Base-by-base conservation (phyloP, 1,284 basidiomycete genomes). In the Cutaneotrichosporon sp. region DNA sequence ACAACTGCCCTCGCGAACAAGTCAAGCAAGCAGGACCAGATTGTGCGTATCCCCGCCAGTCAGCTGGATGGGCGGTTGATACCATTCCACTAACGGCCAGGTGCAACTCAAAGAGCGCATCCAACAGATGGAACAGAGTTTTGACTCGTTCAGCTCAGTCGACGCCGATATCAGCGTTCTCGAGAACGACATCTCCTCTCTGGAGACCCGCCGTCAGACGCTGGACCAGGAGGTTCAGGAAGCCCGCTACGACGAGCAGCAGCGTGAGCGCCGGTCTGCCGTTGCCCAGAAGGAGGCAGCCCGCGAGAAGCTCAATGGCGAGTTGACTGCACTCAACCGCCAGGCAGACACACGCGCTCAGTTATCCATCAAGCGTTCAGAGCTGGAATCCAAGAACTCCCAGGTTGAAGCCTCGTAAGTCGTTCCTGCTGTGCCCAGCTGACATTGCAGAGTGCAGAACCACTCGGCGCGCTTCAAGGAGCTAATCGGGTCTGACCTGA, bases 341-440 rank as follows among this genome's bases (percentile, higher is more conserved):
- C 92, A 97, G 73, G 89, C 91, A 0, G 91, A 95, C 65, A 82
- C 87, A 1, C 84, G 95, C 42, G 93, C 94, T 1, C 89, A 87
- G 69, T 79, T 98, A 50, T 86, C 89, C 43, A 76, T 97, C 64
- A 91, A 92, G 74, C 83, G 87, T 62, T 81, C 81, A 0, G 91
- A 94, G 66, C 74, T 87, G 34, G 84, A 83, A 71, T 83, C 81
- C 59, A 92, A 90, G 79, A 80, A 81, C 22, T 80, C 80, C 18
- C 88, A 91, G 47, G 81, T 92, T 16, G 81, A 85, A 60, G 87
- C 84, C 56, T 86, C 83, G 91, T 93, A 65, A 58, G 87, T 83
- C 18, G 6, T 16, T 20, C 3, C 14, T 18, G 16, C 24, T 10
- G 10, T 3, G 24, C 16, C 22, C 31, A 36, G 11, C 22, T 25